These are phyloP conservation scores for Macrocystidia cucumis DNA, from an alignment of 1,284 basidiomycete species.

Conservation along the genomic window DNA sequence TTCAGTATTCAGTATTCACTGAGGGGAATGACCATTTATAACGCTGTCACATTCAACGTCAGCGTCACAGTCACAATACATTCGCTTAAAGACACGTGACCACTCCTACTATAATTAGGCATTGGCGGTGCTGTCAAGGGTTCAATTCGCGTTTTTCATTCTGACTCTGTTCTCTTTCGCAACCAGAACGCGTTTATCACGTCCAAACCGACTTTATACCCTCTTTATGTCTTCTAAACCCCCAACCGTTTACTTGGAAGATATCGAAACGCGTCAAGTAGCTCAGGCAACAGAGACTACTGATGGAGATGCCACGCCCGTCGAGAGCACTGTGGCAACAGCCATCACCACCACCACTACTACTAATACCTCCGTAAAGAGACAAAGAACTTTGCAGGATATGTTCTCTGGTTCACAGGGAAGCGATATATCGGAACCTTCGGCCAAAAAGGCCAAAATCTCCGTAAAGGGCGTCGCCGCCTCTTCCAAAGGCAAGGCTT, in stretches of 20 bases:
- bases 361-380: slow-evolving; percentile 34
- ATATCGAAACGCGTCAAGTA: slow-evolving; percentile 30
- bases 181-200: slow-evolving; percentile 10
- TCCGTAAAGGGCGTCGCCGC: slow-evolving; percentile 13
- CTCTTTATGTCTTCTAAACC: slow-evolving; percentile 24
- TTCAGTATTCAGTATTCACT: too few relatives aligned
- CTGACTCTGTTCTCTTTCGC: too few relatives aligned
- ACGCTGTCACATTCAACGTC: too few relatives aligned
- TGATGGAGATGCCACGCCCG: slow-evolving; percentile 6
- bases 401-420: slow-evolving; percentile 43
- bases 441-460: slow-evolving; percentile 35
- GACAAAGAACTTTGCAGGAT: slow-evolving; percentile 58
- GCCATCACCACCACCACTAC: slow-evolving; percentile 12
- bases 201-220: slow-evolving; percentile 2
- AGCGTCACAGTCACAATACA: too few relatives aligned
- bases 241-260: slow-evolving; percentile 48
- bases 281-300: background rate
- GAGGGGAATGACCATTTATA: too few relatives aligned
- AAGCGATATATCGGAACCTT: slow-evolving; percentile 18
- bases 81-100: slow-evolving; percentile 6
- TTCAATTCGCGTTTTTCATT: too few relatives aligned
- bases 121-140: slow-evolving; percentile 8
- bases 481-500: slow-evolving; percentile 6
- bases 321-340: slow-evolving; percentile 6
- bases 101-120: slow-evolving; percentile 3